phyloP scores from a whole-genome alignment of 1,284 basidiomycete genomes.

The Neonothopanus nambi region DNA sequence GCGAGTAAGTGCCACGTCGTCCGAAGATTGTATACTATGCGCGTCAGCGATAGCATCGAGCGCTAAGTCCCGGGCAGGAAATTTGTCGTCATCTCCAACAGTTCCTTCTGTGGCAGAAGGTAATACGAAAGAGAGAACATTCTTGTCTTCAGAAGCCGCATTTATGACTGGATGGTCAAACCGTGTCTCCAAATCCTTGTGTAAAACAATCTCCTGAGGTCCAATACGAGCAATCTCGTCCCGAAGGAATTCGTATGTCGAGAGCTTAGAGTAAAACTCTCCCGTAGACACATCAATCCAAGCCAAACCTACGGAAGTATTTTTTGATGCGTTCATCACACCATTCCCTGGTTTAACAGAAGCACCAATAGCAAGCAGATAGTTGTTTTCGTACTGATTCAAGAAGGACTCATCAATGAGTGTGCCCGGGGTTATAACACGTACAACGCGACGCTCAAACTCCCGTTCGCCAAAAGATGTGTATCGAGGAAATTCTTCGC shows the following conservation, averaged over 20 bases:
- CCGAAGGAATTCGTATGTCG: slow-evolving; percentile 56
- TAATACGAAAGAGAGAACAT: slow-evolving; percentile 48
- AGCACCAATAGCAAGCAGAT: slow-evolving; percentile 69
- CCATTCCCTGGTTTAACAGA: slow-evolving; percentile 13
- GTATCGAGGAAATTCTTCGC: slow-evolving; percentile 79
- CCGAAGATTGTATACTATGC: not conserved
- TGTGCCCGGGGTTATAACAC: slow-evolving; percentile 90
- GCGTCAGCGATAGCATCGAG: no score
- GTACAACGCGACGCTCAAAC: slow-evolving; percentile 77
- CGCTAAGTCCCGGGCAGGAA: no score
- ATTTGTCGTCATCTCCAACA: no score
- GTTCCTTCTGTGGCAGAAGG: slow-evolving; percentile 14
- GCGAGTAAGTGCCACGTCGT: not conserved
- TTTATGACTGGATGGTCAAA: slow-evolving; percentile 44
- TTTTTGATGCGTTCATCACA: not conserved
- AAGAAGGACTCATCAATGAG: slow-evolving; percentile 89
- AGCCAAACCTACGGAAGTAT: slow-evolving; percentile 58
- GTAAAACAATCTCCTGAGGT: slow-evolving; percentile 82
- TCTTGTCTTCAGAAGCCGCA: slow-evolving; percentile 51
- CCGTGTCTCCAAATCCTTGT: slow-evolving; percentile 40
- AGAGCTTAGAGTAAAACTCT: slow-evolving; percentile 81
- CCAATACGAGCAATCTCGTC: slow-evolving; percentile 85
- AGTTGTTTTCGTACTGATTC: slow-evolving; percentile 85
- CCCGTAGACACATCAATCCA: slow-evolving; percentile 97
- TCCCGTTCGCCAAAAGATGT: slow-evolving; percentile 46